Evolutionary conservation across 768 basidiomycete genomes (phyloP).

Genomic region (Tephrocybe sp.): DNA sequence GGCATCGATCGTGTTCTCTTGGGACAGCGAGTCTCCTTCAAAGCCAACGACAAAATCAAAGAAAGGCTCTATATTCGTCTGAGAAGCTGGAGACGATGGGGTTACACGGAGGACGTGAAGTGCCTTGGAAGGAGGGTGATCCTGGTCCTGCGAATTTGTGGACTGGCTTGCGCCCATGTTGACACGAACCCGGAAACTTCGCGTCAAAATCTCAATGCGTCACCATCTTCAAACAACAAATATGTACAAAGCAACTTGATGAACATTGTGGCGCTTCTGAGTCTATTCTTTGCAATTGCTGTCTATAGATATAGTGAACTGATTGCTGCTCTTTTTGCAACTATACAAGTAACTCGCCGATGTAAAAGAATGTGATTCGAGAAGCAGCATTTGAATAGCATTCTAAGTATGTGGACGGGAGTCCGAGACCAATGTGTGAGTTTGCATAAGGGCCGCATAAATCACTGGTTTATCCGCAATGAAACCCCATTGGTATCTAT

Average conservation of each 20-base stretch:
- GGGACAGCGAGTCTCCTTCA: slow-evolving; percentile 61
- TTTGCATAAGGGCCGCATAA: no score
- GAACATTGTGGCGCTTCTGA: slow-evolving; percentile 2
- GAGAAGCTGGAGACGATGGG: slow-evolving; percentile 84
- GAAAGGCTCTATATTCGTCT: slow-evolving; percentile 85
- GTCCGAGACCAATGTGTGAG: no score
- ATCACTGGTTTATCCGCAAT: no score
- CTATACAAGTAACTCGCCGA: no score
- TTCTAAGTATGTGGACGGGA: no score
- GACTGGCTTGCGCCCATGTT: slow-evolving; percentile 79
- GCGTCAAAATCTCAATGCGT: background rate
- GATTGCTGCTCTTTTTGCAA: no score
- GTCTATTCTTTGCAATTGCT: background rate
- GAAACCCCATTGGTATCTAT: slow-evolving; percentile 1
- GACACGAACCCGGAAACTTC: background rate
- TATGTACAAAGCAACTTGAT: slow-evolving; percentile 4
- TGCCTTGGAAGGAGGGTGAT: slow-evolving; percentile 56
- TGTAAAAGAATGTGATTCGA: no score
- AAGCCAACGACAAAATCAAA: slow-evolving; percentile 97
- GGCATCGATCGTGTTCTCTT: slow-evolving; percentile 61
- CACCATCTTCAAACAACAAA: slow-evolving; percentile 6
- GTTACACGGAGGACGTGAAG: slow-evolving; percentile 91
- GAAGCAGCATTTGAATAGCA: no score
- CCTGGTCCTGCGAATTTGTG: slow-evolving; percentile 39
- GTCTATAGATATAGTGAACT: no score